Base-by-base conservation (phyloP, 1,284 basidiomycete genomes). In the Stygiomarasmius scandens region DNA sequence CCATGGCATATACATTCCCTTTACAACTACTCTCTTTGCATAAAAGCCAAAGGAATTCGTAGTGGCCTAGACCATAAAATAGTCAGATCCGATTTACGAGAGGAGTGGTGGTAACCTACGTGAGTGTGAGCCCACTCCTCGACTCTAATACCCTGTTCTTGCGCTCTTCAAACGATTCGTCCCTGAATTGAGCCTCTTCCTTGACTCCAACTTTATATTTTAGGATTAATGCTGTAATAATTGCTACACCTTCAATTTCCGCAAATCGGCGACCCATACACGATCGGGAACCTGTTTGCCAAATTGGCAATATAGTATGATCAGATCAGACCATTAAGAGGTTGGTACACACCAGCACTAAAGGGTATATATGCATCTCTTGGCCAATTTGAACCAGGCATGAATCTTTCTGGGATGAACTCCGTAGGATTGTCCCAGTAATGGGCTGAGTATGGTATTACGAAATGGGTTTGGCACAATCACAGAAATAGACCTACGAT, bases 321-420 rank as follows among this genome's bases (percentile, higher is more conserved):
- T 12, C 12, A 12, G 29, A 32, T 32, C 29, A 32, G 29, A 32
- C 5, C 29, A 32, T 32, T 12, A 32, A 6, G 29, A 32, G 5
- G 5, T 32, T 32, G n/a, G 53, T 29, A 64, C 69, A 56, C 63
- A 75, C 84, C 84, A 44, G 70, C 69, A 44, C 77, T 79, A 65
- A 85, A 86, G 1, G 81, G 78, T 3, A 81, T 47, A 62, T 83
- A 81, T 0, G 81, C 81, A 64, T 83, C 76, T 11, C 73, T 68
- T 23, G 74, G 74, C 74, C 76, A 82, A 47, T 80, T 74, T 23
- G 48, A 32, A 5, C 72, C 74, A 16, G 38, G 38, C 27, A 83
- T 66, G 67, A 84, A 84, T 22, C 83, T 73, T 19, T 71, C 70
- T 14, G 83, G 83, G 52, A 75, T 76, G 66, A 81, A 86, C 1